Evolutionary conservation across 2,329 filamentous ascomycete genomes (phyloP), one percentile per base, ranked within the genome.

Genomic region (Ophiostoma australiae): DNA sequence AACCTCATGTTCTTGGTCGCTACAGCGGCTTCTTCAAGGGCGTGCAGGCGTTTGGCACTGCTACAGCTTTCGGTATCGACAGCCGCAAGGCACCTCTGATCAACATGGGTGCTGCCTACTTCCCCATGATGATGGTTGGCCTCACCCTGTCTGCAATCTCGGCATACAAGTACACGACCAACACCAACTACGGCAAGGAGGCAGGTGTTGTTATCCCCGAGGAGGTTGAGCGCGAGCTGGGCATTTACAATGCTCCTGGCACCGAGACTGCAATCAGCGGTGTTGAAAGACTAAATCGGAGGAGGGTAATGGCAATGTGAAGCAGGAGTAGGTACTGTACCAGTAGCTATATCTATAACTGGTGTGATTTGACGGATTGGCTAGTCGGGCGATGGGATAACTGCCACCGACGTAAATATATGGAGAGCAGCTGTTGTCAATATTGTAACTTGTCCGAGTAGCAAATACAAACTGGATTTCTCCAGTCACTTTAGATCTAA

Each of bases 11-110:
- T 35, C 66, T 67, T 8, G 71, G 69, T 1, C 71, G 55, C 7
- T 72, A 70, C 63, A 39, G 69, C 3, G 71, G 71, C 20, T 17
- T 63, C 4, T 68, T 70, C n/a, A 61, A 65, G 37, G 71, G 71
- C 23, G 69, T 39, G 1, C 69, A 27, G 48, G 61, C 44, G 23
- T 33, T 72, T 48, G 71, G 71, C 27, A 72, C 70, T 2, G 70
- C 69, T 58, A 52, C 70, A 37, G 48, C 44, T 1, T 72, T 72
- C 17, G 48, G 67, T 27, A 48, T 72, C 15, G 71, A 67, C 41
- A 33, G 55, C 20, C 63, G 63, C 27, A 67, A 70, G 27, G 71
- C 70, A 17, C 63, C 63, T 8, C 44, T 52, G 44, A 52, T 52
- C 7, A 52, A 52, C 44, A 52, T 52, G 44, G 44, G 44, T n/a